A percentile compares a stretch with the other conserved stretches of the same genome.
These are phyloP conservation scores for Protomyces arabidopsidicola DNA, from an alignment of 1,139 yeast species.

Conservation along the genomic window DNA sequence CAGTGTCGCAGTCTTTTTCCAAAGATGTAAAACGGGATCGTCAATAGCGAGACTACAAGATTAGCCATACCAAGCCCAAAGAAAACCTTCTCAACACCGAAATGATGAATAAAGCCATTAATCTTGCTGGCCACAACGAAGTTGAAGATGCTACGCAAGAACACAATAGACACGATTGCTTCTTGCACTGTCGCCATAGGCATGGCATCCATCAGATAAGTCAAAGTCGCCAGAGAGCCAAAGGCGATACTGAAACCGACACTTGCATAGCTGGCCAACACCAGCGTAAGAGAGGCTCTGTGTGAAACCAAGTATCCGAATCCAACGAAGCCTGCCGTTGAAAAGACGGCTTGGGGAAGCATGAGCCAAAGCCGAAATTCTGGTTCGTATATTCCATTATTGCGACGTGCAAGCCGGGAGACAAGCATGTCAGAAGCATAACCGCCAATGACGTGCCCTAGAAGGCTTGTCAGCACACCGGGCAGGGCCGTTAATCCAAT, in stretches of 20 bases:
- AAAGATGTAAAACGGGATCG: slow-evolving; percentile 53
- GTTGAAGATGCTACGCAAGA: slow-evolving; percentile 52
- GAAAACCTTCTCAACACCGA: slow-evolving; percentile 50
- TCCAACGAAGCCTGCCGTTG: slow-evolving; percentile 55
- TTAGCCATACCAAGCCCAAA: slow-evolving; percentile 55
- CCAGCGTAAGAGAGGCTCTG: slow-evolving; percentile 56
- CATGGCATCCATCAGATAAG: slow-evolving; percentile 53
- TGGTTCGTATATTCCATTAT: slow-evolving; percentile 58
- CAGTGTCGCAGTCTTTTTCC: slow-evolving; percentile 48
- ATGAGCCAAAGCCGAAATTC: slow-evolving; percentile 57
- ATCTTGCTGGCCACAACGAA: slow-evolving; percentile 57
- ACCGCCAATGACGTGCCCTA: slow-evolving; percentile 57
- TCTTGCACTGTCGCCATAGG: slow-evolving; percentile 50
- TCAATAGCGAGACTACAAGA: slow-evolving; percentile 48
- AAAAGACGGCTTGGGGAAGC: slow-evolving; percentile 47
- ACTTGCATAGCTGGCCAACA: slow-evolving; percentile 54
- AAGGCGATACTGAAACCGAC: slow-evolving; percentile 57
- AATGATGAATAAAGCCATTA: slow-evolving; percentile 45
- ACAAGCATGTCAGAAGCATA: slow-evolving; percentile 49
- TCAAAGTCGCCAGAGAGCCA: slow-evolving; percentile 59
- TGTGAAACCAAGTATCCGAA: slow-evolving; percentile 57
- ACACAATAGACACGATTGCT: slow-evolving; percentile 54
- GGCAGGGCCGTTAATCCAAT: slow-evolving; percentile 57
- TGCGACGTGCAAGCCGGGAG: slow-evolving; percentile 40
- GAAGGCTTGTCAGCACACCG: slow-evolving; percentile 56